Conservation (phyloP, 2,329 filamentous ascomycete genomes). For the Diplodia sapinea region DNA sequence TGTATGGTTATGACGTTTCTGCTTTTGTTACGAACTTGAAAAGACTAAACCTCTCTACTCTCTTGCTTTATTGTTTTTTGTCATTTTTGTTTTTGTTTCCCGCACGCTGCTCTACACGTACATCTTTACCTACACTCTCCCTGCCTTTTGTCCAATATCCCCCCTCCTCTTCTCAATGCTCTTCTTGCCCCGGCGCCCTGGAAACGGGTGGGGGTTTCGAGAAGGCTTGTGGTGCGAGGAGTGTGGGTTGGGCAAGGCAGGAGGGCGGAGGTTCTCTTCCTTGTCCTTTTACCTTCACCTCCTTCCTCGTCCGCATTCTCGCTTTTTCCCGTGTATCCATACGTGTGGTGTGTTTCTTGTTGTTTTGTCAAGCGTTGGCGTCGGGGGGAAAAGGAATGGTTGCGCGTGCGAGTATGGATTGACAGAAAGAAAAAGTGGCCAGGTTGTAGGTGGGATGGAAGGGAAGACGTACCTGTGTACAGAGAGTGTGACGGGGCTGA, state of each 20-base stretch:
- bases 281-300: conserved; percentile 6
- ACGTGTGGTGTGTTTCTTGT: conserved; percentile 12
- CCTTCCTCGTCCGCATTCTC: neutral
- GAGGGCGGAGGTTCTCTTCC: neutral
- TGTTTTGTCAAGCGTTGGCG: conserved; percentile 18
- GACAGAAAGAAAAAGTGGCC: neutral
- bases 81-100: neutral
- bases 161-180: neutral
- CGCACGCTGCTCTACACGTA: conserved; percentile 4
- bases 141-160: neutral
- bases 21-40: conserved; percentile 18
- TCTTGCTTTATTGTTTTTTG: neutral
- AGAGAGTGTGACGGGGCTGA: neutral
- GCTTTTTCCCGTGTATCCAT: conserved; percentile 21
- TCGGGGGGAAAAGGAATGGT: neutral
- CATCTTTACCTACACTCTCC: neutral
- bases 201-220: neutral
- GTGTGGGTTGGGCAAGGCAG: neutral
- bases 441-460: neutral
- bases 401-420: neutral
- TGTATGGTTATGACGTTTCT: conserved; percentile 2
- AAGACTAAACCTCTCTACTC: conserved; percentile 26
- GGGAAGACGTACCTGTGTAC: neutral
- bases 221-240: neutral
- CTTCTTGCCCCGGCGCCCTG: neutral